phyloP scores from a whole-genome alignment of 345 rosid genomes.

The Rhodamnia rubescens region DNA sequence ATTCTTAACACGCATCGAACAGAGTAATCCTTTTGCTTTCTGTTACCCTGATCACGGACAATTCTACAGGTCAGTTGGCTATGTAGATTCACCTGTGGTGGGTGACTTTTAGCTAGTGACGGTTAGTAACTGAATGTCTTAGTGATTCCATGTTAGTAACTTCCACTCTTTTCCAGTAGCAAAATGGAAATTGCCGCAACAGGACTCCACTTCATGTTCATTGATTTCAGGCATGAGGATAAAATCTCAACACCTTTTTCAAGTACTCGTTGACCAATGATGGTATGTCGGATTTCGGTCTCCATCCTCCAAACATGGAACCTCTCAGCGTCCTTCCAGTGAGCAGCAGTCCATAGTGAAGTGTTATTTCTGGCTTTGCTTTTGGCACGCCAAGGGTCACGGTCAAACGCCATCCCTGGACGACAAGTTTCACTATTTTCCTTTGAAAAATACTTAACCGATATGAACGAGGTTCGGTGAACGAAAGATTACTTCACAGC shows the following conservation, averaged over 20 bases:
- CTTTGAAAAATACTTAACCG: not conserved
- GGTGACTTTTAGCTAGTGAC: not conserved
- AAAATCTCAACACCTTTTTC: slow-evolving; percentile 32
- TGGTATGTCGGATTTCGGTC: slow-evolving; percentile 82
- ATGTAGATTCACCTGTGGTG: not conserved
- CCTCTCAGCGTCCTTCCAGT: slow-evolving; percentile 74
- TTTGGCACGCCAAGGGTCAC: slow-evolving; percentile 91
- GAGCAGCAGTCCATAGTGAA: slow-evolving; percentile 67
- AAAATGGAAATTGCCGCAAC: not conserved
- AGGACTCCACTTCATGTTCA: not conserved
- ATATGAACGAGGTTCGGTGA: not conserved
- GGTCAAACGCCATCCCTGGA: slow-evolving; percentile 84
- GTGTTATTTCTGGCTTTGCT: slow-evolving; percentile 58
- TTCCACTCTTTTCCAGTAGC: not conserved
- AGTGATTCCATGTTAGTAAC: not conserved
- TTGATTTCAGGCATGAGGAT: not conserved
- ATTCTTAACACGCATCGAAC: not conserved
- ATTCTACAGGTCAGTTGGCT: not conserved
- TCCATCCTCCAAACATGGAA: slow-evolving; percentile 80
- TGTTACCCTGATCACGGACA: not conserved
- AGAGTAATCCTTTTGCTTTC: not conserved
- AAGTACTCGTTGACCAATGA: slow-evolving; percentile 59
- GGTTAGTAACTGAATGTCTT: too few species aligned
- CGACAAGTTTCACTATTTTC: not conserved
- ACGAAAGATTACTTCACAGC: slow-evolving; percentile 53